Conservation (phyloP, 139 green algal genomes). For the Coccomyxa sp. region DNA sequence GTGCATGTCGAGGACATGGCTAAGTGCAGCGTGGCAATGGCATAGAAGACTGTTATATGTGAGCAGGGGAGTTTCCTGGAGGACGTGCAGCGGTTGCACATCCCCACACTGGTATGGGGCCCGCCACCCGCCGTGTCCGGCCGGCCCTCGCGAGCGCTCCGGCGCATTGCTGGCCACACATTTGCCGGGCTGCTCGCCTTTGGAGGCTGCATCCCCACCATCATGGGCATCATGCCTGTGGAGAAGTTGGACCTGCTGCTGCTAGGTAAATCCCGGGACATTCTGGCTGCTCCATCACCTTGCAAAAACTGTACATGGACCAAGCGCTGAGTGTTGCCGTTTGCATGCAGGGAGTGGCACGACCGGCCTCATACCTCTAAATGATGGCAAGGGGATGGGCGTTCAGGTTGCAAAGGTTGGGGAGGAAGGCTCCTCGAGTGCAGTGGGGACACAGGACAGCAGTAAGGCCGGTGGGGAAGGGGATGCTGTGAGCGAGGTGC, state of each 20-base stretch:
- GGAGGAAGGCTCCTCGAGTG: no score
- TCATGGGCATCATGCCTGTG: slow-evolving; percentile 24
- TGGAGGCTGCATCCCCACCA: slow-evolving; percentile 19
- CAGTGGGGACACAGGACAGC: no score
- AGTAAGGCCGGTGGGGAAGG: background rate
- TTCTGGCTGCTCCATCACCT: no score
- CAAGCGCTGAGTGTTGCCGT: no score
- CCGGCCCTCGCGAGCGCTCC: slow-evolving; percentile 1
- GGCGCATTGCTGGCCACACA: slow-evolving; percentile 21
- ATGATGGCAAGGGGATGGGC: no score
- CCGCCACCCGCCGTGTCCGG: background rate
- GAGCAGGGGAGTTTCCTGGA: slow-evolving; percentile 17
- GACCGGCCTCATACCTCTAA: background rate
- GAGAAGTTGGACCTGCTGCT: slow-evolving; percentile 20
- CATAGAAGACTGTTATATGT: background rate
- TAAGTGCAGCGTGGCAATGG: no score
- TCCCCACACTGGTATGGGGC: slow-evolving; percentile 21
- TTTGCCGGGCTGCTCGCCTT: slow-evolving; percentile 20
- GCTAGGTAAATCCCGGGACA: background rate
- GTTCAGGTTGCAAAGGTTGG: no score
- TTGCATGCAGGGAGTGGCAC: no score
- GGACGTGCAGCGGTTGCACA: slow-evolving; percentile 27
- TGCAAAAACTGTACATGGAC: no score
- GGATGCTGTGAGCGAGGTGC: background rate
- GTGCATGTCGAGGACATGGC: no score